Conservation (phyloP, 2,329 filamentous ascomycete species). For the Penicillium sp. region DNA sequence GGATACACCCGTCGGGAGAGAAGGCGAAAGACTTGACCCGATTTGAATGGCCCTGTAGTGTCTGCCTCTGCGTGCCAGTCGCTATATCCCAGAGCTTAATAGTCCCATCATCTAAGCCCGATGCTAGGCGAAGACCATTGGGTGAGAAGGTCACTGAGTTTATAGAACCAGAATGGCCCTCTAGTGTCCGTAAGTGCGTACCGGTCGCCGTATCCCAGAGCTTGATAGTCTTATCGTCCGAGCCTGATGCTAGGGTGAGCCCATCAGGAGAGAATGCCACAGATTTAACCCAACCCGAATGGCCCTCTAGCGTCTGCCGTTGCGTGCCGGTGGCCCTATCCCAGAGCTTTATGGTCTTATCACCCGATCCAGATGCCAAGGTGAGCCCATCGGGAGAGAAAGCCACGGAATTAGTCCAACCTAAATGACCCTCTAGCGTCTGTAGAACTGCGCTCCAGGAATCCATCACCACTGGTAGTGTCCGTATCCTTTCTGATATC, state of each 20-base stretch:
- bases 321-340: constrained; percentile 9
- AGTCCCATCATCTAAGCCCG: too few species aligned
- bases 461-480: too few species aligned
- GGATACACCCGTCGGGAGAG: too few species aligned
- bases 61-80: too few species aligned
- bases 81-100: too few species aligned
- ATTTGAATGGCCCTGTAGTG: too few species aligned
- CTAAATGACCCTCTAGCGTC: constrained; percentile 20
- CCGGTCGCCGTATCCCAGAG: constrained; percentile 17
- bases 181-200: constrained; percentile 15
- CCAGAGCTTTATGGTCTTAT: constrained; percentile 20
- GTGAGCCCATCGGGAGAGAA: constrained; percentile 28
- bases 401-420: constrained; percentile 12
- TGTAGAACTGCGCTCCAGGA: too few species aligned
- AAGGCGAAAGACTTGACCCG: too few species aligned
- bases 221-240: constrained; percentile 20
- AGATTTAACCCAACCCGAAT: constrained; percentile 6
- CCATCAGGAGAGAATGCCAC: constrained; percentile 29
- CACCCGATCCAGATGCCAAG: constrained; percentile 25
- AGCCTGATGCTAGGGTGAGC: constrained; percentile 23
- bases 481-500: too few species aligned
- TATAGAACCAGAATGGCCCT: constrained; percentile 13
- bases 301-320: constrained; percentile 19
- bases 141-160: neutral
- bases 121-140: neutral